Base-by-base conservation (phyloP, 768 basidiomycete species). In the Hypsizygus marmoreus region DNA sequence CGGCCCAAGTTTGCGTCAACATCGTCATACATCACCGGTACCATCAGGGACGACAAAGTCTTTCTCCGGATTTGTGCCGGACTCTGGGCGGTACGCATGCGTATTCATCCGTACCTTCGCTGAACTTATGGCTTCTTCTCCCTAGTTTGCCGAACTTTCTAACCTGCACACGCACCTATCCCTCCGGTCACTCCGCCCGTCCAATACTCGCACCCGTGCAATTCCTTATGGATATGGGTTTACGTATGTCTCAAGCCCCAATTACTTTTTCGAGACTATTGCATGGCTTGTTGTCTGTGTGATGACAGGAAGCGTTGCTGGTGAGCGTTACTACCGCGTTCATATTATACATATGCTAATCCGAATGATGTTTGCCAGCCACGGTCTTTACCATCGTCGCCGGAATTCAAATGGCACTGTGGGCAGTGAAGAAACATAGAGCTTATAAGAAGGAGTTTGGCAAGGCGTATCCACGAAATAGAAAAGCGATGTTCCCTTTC, bases 201-300 rank as follows among this genome's bases (percentile, higher is more conserved):
- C 78, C 17, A 91, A 90, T 11, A 79, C 85, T 4, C 84, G 80
- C 48, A 80, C 76, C 43, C 86, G 95, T 37, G 85, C 79, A n/a
- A 86, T 97, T 55, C 97, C 97, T 0, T 69, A 74, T n/a, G 95
- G 97, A 20, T 95, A 93, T 54, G 95, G 94, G 5, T 99, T 97
- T 70, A 73, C 82, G 43, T 68, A 80, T n/a, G 78, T 95, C 30
- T 88, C 91, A 5, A 88, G 80, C 72, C 92, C 95, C 12, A 97
- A 99, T 66, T 99, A 99, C 70, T 84, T 90, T 62, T 97, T 95
- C 59, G 97, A 99, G 69, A 76, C 71, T 6, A 49, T 95, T 17
- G 86, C 71, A 0, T 97, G 95, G 91, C 58, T 73, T 4, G 71
- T 77, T 12, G 74, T 97, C 39, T 76, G 76, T 17, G 72, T 73